phyloP scores from a whole-genome alignment of 2,329 filamentous ascomycete species.

The Exophiala sideris region DNA sequence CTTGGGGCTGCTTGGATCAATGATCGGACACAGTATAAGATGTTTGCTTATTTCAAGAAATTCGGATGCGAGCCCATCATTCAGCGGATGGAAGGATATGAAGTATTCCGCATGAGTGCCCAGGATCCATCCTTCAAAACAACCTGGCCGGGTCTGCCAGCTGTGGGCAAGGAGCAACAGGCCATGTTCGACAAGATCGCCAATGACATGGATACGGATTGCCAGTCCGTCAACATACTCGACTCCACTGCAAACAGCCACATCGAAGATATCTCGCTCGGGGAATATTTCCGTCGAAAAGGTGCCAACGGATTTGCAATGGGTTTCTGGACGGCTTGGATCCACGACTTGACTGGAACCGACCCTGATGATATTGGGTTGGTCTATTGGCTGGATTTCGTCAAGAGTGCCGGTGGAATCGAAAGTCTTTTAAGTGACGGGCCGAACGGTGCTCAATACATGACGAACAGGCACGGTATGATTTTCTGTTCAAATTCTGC shows the following conservation, averaged over 20 bases:
- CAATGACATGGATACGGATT: constrained; percentile 5
- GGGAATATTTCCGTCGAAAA: constrained; percentile 5
- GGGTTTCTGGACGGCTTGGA: constrained; percentile 6
- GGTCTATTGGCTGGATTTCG: constrained; percentile 47
- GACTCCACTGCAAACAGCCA: constrained; percentile 4
- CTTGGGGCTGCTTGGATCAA: constrained; percentile 61
- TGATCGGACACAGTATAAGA: constrained; percentile 48
- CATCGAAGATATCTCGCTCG: constrained; percentile 6
- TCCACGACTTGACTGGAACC: constrained; percentile 7
- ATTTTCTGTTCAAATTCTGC: constrained; percentile 28
- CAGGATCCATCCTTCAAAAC: neutral
- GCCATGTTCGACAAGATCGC: constrained; percentile 19
- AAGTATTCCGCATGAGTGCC: constrained; percentile 7
- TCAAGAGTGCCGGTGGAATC: constrained; percentile 53
- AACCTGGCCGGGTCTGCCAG: constrained; percentile 2
- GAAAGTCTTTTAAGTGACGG: constrained; percentile 50
- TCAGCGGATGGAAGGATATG: constrained; percentile 43
- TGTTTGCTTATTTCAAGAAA: constrained; percentile 36
- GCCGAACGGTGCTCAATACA: constrained; percentile 52
- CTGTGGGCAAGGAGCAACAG: constrained; percentile 1
- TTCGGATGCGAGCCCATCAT: constrained; percentile 43
- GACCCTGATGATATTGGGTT: constrained; percentile 9
- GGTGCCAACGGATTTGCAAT: constrained; percentile 1
- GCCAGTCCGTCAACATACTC: constrained; percentile 6
- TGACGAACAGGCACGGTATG: constrained; percentile 49